Evolutionary conservation across 768 basidiomycete genomes (phyloP), one percentile per base, ranked within the genome.

Genomic region (Boletus edulis): DNA sequence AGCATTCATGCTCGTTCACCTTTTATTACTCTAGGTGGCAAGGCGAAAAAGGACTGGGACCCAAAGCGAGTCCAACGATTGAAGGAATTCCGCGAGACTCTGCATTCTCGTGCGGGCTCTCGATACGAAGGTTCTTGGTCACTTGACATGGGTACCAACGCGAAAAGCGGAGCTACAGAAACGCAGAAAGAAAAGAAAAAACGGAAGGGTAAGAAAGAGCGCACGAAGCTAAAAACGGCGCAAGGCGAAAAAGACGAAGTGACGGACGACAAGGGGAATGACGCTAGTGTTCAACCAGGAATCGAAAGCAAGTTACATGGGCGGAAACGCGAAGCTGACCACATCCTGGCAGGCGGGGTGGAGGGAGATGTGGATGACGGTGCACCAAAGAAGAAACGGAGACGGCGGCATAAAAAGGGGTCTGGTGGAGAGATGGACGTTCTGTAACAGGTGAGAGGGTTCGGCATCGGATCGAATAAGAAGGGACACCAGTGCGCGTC

Each of bases 201-300:
- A 72, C 69, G 87, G 62, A 85, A 77, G 62, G 86, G 86, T 13
- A 87, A 81, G 78, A 87, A 87, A 71, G 86, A 88, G 70, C 76
- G 86, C 35, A 72, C 79, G 73, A 81, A 75, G 59, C 59, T 76
- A 61, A 85, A 78, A 61, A 66, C 61, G n/a, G 65, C 58, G 29
- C 70, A 42, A 32, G 66, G 43, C 3, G 60, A 58, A 18, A 50
- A 37, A 5, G 62, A 44, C 2, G 61, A 24, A 24, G 24, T 24
- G 24, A 24, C 24, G 5, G 5, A 29, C 8, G 29, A 37, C 14
- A 59, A 59, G 6, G 54, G 15, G 24, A 49, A 46, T 9, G 46
- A 52, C 3, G n/a, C 6, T 11, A 27, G 20, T 31, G 35, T 35
- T 27, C 41, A 47, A 15, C 42, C 22, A 8, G 50, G 51, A 11